Evolutionary conservation across 2,329 filamentous ascomycete genomes (phyloP).

Genomic region (Paecilomyces variotii): DNA sequence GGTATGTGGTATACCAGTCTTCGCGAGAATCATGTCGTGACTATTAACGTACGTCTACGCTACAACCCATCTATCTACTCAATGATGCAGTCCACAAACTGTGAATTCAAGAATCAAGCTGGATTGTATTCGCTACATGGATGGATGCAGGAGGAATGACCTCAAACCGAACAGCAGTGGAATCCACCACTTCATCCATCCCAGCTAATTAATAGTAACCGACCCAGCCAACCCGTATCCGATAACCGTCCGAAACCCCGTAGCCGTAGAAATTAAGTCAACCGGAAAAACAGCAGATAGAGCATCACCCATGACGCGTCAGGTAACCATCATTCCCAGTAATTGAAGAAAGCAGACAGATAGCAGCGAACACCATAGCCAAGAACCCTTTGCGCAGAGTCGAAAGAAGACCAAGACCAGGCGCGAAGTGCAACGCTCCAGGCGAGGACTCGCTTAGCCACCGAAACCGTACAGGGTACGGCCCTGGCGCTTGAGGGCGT

Average conservation of each 20-base stretch:
- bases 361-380: not conserved
- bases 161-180: not conserved
- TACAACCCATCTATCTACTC: no score
- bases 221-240: not conserved
- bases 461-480: constrained; percentile 1
- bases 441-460: not conserved
- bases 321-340: not conserved
- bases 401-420: not conserved
- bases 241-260: not conserved
- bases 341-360: not conserved
- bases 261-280: not conserved
- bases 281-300: not conserved
- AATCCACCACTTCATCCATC: not conserved
- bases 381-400: not conserved
- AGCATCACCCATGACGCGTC: not conserved
- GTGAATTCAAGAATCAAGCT: not conserved
- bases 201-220: not conserved
- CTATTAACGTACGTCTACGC: no score
- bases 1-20: no score
- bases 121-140: not conserved
- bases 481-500: constrained; percentile 56
- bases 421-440: not conserved
- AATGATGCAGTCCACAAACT: no score
- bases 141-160: not conserved
- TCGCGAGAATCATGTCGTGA: no score